phyloP scores from a whole-genome alignment of 257 asterid species.

The Solanum etuberosum region DNA sequence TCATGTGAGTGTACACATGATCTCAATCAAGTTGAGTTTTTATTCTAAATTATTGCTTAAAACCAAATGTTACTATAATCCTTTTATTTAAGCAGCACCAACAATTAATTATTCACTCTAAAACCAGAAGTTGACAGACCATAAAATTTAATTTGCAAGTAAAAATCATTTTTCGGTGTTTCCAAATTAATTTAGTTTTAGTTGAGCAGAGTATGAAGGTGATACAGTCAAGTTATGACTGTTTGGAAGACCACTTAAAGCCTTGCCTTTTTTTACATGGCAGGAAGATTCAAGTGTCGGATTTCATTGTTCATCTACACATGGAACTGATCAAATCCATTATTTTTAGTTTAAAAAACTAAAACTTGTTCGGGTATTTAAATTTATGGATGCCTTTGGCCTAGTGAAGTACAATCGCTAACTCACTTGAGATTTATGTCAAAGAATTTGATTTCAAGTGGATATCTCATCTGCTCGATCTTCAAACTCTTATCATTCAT shows the following conservation, averaged over 20 bases:
- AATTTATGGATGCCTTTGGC: background rate
- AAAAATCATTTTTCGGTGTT: too few species aligned
- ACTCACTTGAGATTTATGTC: background rate
- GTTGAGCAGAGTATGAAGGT: background rate
- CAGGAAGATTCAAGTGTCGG: background rate
- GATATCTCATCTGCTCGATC: background rate
- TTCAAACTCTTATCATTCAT: background rate
- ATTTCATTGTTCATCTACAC: background rate
- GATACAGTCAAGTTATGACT: background rate
- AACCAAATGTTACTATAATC: too few species aligned
- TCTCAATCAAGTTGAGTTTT: too few species aligned
- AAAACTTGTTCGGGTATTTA: background rate
- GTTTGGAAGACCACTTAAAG: background rate
- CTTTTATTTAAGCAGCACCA: too few species aligned
- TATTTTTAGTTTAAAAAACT: background rate
- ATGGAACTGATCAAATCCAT: background rate
- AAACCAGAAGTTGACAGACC: too few species aligned
- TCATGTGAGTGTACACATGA: too few species aligned
- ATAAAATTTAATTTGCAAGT: too few species aligned
- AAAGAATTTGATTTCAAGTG: background rate
- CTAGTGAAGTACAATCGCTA: background rate
- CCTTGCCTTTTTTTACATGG: background rate
- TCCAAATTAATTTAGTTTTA: too few species aligned
- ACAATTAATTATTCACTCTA: too few species aligned
- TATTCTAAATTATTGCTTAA: too few species aligned